Conservation (phyloP, 2,329 filamentous ascomycete genomes). For the Hymenoscyphus albidus region DNA sequence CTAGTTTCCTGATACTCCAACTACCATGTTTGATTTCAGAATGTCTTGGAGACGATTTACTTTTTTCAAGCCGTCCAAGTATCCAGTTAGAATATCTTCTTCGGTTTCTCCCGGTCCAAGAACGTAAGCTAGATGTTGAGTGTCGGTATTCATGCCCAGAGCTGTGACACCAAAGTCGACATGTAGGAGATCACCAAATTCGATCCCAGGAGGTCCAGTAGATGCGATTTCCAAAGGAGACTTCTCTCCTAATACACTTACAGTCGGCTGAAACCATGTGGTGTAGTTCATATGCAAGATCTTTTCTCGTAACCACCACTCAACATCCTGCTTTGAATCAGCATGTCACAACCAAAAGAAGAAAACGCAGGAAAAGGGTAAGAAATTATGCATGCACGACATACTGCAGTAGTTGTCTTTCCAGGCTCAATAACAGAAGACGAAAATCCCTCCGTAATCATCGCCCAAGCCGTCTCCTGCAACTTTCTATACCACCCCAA, state of each 20-base stretch:
- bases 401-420: slow-evolving; percentile 38
- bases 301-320: slow-evolving; percentile 50
- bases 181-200: slow-evolving; percentile 46
- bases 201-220: slow-evolving; percentile 30
- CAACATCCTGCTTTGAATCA: slow-evolving; percentile 38
- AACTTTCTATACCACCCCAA: slow-evolving; percentile 43
- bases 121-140: slow-evolving; percentile 49
- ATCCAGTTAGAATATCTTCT: slow-evolving; percentile 40
- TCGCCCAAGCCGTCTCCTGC: slow-evolving; percentile 50
- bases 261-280: slow-evolving; percentile 49
- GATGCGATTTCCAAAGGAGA: slow-evolving; percentile 15
- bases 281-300: slow-evolving; percentile 48
- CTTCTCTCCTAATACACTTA: slow-evolving; percentile 39
- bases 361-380: neutral
- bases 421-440: slow-evolving; percentile 42
- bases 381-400: neutral
- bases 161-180: slow-evolving; percentile 48
- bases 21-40: slow-evolving; percentile 41
- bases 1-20: slow-evolving; percentile 43
- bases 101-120: slow-evolving; percentile 42
- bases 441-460: slow-evolving; percentile 46
- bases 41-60: slow-evolving; percentile 48
- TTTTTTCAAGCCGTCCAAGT: slow-evolving; percentile 43
- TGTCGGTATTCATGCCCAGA: slow-evolving; percentile 47
- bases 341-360: neutral